Conservation (phyloP, 106 monocot species). For the Agapanthus africanus region DNA sequence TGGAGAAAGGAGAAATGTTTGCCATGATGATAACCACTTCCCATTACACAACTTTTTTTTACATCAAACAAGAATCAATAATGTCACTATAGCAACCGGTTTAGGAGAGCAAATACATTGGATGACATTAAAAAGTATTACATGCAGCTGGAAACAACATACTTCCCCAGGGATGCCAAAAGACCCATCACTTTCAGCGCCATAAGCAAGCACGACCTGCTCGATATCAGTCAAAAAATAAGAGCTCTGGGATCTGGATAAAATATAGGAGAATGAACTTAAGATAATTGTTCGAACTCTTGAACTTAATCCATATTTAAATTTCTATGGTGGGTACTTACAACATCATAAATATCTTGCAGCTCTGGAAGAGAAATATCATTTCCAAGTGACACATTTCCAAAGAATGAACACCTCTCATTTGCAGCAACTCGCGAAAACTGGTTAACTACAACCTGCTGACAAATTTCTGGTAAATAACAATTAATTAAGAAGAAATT, state of each 20-base stretch:
- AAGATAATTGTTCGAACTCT: not conserved
- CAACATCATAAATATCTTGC: conserved; percentile 78
- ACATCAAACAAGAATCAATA: not conserved
- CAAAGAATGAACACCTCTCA: conserved; percentile 82
- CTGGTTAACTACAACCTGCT: conserved; percentile 93
- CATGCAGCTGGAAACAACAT: conserved; percentile 14
- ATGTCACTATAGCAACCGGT: not conserved
- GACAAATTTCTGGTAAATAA: conserved; percentile 45
- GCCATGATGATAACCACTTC: not conserved
- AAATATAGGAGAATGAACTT: not conserved
- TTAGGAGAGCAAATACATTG: not conserved
- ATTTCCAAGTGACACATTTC: conserved; percentile 74
- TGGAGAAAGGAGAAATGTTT: not conserved
- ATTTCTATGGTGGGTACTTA: conserved; percentile 26
- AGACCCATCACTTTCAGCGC: conserved; percentile 92
- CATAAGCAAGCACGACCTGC: conserved; percentile 91
- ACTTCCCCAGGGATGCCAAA: conserved; percentile 82
- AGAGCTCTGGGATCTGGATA: not conserved
- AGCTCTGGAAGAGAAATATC: conserved; percentile 63
- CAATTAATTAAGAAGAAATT: conserved; percentile 15
- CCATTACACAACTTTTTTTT: not conserved
- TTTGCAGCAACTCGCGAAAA: conserved; percentile 83
- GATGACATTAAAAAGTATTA: not conserved
- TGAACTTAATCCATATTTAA: not conserved
- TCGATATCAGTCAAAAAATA: conserved; percentile 10